Evolutionary conservation across 1,284 basidiomycete genomes (phyloP).

Genomic region (Cryptococcus sp.): DNA sequence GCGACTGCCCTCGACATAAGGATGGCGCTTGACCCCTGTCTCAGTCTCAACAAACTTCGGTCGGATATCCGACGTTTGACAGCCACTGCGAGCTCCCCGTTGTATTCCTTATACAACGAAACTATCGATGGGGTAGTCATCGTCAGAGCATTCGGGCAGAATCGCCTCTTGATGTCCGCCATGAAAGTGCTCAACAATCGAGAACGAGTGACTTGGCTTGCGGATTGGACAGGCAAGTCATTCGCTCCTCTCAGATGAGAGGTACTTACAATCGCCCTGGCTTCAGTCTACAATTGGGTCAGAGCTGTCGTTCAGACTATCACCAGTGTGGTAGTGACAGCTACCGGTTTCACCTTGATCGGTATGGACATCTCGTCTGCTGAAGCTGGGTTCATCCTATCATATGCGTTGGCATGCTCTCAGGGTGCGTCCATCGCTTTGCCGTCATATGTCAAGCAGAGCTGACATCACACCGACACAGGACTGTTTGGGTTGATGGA

Average conservation of each 20-base stretch:
- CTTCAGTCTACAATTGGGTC: conserved; percentile 42
- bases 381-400: conserved; percentile 54
- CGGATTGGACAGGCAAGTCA: conserved; percentile 36
- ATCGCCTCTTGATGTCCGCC: conserved; percentile 41
- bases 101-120: conserved; percentile 55
- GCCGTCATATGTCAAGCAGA: neutral
- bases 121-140: conserved; percentile 55
- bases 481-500: conserved; percentile 43
- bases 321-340: conserved; percentile 39
- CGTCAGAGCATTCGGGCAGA: conserved; percentile 52
- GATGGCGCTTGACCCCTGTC: neutral
- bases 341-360: conserved; percentile 54
- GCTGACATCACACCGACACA: conserved; percentile 6
- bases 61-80: conserved; percentile 46
- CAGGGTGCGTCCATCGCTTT: conserved; percentile 32
- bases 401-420: conserved; percentile 51
- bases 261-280: neutral
- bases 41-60: conserved; percentile 43
- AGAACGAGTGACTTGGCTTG: conserved; percentile 37
- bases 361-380: conserved; percentile 47
- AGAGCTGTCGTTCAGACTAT: conserved; percentile 34
- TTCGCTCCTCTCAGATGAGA: too few species aligned
- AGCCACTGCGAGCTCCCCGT: conserved; percentile 50
- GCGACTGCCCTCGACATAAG: neutral
- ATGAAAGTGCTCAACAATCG: conserved; percentile 44